Evolutionary conservation across 1,139 yeast genomes (phyloP), one percentile per base, ranked within the genome.

Genomic region (Magnusiomyces sp.): DNA sequence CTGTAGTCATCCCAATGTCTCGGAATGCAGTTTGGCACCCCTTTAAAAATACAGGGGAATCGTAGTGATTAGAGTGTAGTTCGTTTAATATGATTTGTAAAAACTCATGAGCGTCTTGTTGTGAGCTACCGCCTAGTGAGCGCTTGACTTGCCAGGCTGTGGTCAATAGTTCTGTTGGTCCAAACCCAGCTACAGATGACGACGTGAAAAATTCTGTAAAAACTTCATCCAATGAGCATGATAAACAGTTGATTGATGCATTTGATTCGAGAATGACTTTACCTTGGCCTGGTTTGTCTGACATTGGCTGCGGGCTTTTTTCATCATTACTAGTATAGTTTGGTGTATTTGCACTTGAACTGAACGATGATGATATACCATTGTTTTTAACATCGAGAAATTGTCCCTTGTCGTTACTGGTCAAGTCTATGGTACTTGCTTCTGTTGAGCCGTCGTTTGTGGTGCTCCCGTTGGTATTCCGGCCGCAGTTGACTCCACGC

Each of bases 31-130:
- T 34, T 2, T 40, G 20, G 5, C 50, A 41, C 13, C 51, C 48
- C 10, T 41, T 17, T 19, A 45, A 44, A 14, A 50, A 45, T 5
- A 47, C 53, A 20, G 13, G 14, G 1, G 53, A 50, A 19, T 53
- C 51, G 32, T 53, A 45, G 47, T 60, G 62, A 13, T 61, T 50
- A 69, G 65, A 58, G 66, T 92, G 98, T 50, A 92, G 69, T 65
- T 88, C 95, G 64, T 90, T 86, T 44, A 90, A 72, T 32, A 90
- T 63, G 64, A 90, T 89, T 63, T 92, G 97, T 83, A 95, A 82
- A 66, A 90, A 92, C 65, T 92, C 98, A 67, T 92, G 98, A 0
- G 98, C 97, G 65, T 92, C 98, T 67, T 92, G 98, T 67, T 92
- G 97, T 46, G 92, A 85, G 57, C 89, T 89, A 1, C 98, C 98